phyloP scores from a whole-genome alignment of 345 rosid species.

The Eucalyptus albens region DNA sequence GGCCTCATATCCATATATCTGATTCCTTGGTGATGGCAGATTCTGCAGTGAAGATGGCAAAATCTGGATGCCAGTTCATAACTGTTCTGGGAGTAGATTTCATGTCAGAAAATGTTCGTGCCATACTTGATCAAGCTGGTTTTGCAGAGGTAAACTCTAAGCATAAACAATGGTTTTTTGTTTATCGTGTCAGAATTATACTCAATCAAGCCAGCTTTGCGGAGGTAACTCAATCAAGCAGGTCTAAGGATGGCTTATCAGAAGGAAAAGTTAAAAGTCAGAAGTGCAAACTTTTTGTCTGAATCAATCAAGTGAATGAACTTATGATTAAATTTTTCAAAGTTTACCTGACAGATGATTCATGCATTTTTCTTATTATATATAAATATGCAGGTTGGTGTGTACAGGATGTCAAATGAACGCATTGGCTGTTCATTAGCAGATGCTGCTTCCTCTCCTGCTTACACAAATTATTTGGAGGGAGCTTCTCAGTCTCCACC shows the following conservation, averaged over 20 bases:
- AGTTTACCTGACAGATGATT: not conserved
- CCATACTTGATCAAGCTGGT: slow-evolving; percentile 94
- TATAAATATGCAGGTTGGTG: slow-evolving; percentile 51
- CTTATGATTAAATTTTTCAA: not conserved
- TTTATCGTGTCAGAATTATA: not conserved
- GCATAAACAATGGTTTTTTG: not conserved
- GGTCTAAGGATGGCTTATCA: not conserved
- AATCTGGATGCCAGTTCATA: slow-evolving; percentile 81
- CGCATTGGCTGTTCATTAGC: slow-evolving; percentile 94
- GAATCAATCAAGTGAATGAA: not conserved
- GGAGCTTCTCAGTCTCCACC: slow-evolving; percentile 53
- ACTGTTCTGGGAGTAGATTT: slow-evolving; percentile 96
- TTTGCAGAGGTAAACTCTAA: slow-evolving; percentile 39
- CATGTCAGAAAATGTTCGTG: slow-evolving; percentile 97
- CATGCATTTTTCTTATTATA: not conserved
- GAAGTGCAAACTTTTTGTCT: not conserved
- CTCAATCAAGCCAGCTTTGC: not conserved
- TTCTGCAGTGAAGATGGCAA: slow-evolving; percentile 84
- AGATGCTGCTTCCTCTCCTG: slow-evolving; percentile 88
- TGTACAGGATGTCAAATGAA: slow-evolving; percentile 88
- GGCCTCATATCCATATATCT: slow-evolving; percentile 92
- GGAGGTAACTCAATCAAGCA: not conserved
- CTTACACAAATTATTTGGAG: slow-evolving; percentile 69
- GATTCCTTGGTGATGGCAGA: slow-evolving; percentile 99
- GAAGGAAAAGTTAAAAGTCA: not conserved